A percentile compares a stretch with the other conserved stretches of the same genome.
These are phyloP conservation scores for Phytophthora quininea DNA, from an alignment of 352 stramenopile species.

Conservation along the genomic window DNA sequence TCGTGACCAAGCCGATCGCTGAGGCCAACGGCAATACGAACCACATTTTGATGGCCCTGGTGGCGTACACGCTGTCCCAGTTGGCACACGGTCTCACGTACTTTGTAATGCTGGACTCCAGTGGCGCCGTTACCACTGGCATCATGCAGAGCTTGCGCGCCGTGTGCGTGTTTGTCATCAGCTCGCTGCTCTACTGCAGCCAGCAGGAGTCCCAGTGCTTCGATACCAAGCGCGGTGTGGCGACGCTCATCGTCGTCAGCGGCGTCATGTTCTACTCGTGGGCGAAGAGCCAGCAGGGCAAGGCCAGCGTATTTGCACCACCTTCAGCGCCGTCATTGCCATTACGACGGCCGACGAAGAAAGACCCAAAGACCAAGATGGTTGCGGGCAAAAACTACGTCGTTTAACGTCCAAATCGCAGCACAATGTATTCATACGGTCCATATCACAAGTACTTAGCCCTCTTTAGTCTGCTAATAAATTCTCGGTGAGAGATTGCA, in stretches of 20 bases:
- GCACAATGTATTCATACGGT: conserved; percentile 26
- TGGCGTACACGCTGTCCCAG: conserved; percentile 80
- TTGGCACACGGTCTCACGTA: conserved; percentile 85
- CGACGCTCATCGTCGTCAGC: conserved; percentile 80
- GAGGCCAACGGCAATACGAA: conserved; percentile 69
- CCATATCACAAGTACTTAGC: conserved; percentile 9
- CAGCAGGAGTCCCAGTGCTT: conserved; percentile 89
- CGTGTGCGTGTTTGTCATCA: conserved; percentile 86
- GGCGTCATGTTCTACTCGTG: conserved; percentile 89
- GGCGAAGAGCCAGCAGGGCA: conserved; percentile 73
- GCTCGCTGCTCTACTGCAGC: conserved; percentile 83
- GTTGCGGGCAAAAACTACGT: conserved; percentile 77
- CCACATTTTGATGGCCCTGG: conserved; percentile 66
- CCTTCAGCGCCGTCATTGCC: conserved; percentile 15
- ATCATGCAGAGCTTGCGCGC: conserved; percentile 90
- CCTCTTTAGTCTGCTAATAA: conserved; percentile 51
- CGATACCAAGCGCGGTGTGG: conserved; percentile 79
- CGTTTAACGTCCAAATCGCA: conserved; percentile 32
- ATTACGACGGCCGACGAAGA: conserved; percentile 20
- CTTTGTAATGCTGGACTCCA: conserved; percentile 84
- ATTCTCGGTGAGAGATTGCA: conserved; percentile 66
- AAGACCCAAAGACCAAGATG: conserved; percentile 42
- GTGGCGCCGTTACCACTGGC: conserved; percentile 81
- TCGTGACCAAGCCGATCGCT: conserved; percentile 80
- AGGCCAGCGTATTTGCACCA: conserved; percentile 25